Percentiles rank a stretch among this genome's conserved stretches.
Evolutionary conservation across 2,329 filamentous ascomycete species (phyloP).

Genomic region (Colletotrichum higginsianum): DNA sequence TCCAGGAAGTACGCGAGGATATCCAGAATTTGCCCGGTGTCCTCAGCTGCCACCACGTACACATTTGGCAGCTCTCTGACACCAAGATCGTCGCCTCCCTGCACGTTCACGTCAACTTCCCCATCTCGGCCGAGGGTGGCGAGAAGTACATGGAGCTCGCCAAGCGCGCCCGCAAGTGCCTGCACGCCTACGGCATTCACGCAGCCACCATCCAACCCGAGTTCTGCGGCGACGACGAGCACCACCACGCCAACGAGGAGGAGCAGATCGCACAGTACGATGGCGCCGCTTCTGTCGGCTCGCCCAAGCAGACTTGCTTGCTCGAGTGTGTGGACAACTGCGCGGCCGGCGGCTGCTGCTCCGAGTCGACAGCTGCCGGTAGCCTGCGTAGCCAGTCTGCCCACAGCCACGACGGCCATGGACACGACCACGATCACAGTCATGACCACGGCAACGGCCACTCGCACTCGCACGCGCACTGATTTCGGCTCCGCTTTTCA

Average conservation of each 20-base stretch:
- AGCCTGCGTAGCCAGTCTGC: slow-evolving; percentile 51
- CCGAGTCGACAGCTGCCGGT: slow-evolving; percentile 50
- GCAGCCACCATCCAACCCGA: slow-evolving; percentile 98
- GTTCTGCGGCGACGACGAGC: slow-evolving; percentile 73
- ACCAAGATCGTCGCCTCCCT: slow-evolving; percentile 94
- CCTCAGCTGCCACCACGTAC: slow-evolving; percentile 92
- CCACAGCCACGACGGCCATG: slow-evolving; percentile 48
- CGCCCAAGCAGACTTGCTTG: slow-evolving; percentile 57
- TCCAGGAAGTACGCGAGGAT: slow-evolving; percentile 93
- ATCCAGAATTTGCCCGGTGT: slow-evolving; percentile 89
- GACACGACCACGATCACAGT: slow-evolving; percentile 41
- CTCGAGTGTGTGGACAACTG: slow-evolving; percentile 68
- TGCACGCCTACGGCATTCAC: slow-evolving; percentile 97
- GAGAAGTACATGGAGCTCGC: slow-evolving; percentile 93
- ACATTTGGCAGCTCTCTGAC: slow-evolving; percentile 98
- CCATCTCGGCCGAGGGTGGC: slow-evolving; percentile 84
- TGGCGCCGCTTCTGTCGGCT: slow-evolving; percentile 49
- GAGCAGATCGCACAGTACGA: slow-evolving; percentile 51
- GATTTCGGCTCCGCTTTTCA: background rate
- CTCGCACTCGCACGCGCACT: slow-evolving; percentile 33
- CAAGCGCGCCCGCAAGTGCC: slow-evolving; percentile 84
- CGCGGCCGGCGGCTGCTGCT: slow-evolving; percentile 62
- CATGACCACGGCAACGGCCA: slow-evolving; percentile 15
- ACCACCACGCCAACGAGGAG: slow-evolving; percentile 51
- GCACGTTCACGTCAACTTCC: slow-evolving; percentile 93